Conservation (phyloP, 352 stramenopile species). For the Phytophthora sp. region DNA sequence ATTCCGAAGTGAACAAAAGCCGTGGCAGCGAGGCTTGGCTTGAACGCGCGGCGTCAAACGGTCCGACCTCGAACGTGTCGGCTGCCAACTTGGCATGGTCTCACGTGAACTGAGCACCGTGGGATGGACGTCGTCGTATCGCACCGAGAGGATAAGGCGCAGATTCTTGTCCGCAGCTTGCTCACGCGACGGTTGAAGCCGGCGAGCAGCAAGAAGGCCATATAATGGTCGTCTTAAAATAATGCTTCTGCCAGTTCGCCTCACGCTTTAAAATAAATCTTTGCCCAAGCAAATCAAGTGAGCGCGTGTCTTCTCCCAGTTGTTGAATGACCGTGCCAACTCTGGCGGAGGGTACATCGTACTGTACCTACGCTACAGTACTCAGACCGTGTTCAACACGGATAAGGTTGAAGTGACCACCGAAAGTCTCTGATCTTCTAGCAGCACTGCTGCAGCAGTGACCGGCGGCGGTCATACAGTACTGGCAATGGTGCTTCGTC, state of each 20-base stretch:
- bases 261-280: too few species aligned
- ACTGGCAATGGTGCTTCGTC: too few species aligned
- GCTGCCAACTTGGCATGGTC: neutral
- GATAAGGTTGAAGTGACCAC: conserved; percentile 15
- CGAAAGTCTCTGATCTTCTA: conserved; percentile 14
- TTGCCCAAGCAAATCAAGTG: too few species aligned
- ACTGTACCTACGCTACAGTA: too few species aligned
- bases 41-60: conserved; percentile 7
- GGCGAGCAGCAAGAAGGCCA: neutral
- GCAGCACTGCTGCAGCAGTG: neutral
- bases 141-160: conserved; percentile 12
- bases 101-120: conserved; percentile 6
- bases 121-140: conserved; percentile 19
- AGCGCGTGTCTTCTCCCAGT: too few species aligned
- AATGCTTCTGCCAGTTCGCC: too few species aligned
- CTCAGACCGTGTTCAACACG: conserved; percentile 7
- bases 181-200: too few species aligned
- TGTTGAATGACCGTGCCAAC: neutral
- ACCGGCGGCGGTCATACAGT: too few species aligned
- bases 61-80: conserved; percentile 7
- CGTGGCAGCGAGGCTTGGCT: conserved; percentile 5
- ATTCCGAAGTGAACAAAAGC: conserved; percentile 11
- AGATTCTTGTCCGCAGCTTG: conserved; percentile 12
- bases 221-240: neutral
- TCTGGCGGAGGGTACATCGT: too few species aligned